Conservation (phyloP, 805 yeast genomes). For the Saccharomyces eubayanus region DNA sequence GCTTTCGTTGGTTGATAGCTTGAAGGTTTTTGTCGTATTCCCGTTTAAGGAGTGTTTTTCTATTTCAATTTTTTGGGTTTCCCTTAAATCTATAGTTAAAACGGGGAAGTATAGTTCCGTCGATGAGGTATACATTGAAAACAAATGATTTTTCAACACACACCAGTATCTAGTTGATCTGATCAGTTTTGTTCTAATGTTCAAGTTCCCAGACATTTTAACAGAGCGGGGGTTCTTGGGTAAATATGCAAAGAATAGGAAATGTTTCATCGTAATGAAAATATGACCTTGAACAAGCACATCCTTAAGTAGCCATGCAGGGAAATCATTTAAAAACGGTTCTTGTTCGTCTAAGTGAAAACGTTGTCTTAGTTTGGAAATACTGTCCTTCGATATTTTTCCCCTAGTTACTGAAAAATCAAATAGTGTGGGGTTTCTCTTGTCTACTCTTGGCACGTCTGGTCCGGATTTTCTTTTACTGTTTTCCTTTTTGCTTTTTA, state of each 20-base stretch:
- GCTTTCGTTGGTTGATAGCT: constrained; percentile 48
- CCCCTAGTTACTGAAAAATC: constrained; percentile 13
- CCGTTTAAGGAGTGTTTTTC: constrained; percentile 7
- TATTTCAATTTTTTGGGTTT: constrained; percentile 54
- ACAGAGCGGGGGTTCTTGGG: constrained; percentile 43
- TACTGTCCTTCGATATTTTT: constrained; percentile 1
- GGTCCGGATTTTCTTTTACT: neutral
- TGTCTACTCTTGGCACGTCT: neutral
- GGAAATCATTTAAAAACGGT: constrained; percentile 49
- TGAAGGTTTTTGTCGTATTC: constrained; percentile 39
- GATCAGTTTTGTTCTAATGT: constrained; percentile 31
- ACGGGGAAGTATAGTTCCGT: constrained; percentile 81
- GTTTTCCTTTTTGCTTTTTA: neutral
- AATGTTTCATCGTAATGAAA: constrained; percentile 54
- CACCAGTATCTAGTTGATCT: constrained; percentile 61
- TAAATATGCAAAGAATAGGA: constrained; percentile 70
- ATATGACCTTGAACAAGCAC: constrained; percentile 82
- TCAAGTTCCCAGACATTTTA: constrained; percentile 43
- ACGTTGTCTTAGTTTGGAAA: constrained; percentile 1
- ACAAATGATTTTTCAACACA: constrained; percentile 56
- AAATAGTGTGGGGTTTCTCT: constrained; percentile 15
- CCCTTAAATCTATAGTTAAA: constrained; percentile 61
- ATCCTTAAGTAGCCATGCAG: constrained; percentile 75
- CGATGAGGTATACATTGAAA: constrained; percentile 60
- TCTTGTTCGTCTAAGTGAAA: constrained; percentile 49